A percentile compares a stretch with the other conserved stretches of the same genome.
Evolutionary conservation across 2,329 filamentous ascomycete species (phyloP).

Genomic region (Penicillium sp.): DNA sequence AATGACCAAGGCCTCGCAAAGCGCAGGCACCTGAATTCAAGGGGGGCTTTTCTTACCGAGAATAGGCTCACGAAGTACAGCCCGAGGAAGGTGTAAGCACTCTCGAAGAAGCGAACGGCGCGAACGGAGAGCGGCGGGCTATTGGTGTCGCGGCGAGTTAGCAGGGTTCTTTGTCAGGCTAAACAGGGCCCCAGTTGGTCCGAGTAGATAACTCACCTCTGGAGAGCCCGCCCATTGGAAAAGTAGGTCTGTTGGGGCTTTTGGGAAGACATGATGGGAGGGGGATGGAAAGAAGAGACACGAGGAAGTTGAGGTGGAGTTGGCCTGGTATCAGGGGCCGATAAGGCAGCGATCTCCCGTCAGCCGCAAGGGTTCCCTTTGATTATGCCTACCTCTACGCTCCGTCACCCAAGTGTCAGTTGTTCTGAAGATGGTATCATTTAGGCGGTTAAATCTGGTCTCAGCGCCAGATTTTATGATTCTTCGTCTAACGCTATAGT

Average conservation of each 20-base stretch:
- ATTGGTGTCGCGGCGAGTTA: conserved; percentile 3
- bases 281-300: neutral
- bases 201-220: conserved; percentile 27
- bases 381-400: no score
- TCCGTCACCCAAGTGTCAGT: no score
- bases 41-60: conserved; percentile 35
- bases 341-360: conserved; percentile 4
- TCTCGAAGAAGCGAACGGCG: conserved; percentile 40
- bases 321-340: neutral
- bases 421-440: no score
- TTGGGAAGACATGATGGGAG: conserved; percentile 32
- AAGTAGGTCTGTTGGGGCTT: conserved; percentile 34
- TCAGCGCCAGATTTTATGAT: no score
- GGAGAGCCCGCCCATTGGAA: conserved; percentile 40
- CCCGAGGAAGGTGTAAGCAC: conserved; percentile 48
- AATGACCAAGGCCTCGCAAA: neutral
- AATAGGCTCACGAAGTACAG: conserved; percentile 51
- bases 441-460: no score
- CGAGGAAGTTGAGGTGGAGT: conserved; percentile 16
- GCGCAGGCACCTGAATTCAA: neutral
- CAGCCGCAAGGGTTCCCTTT: neutral
- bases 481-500: no score
- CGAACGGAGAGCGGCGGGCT: conserved; percentile 48
- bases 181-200: neutral
- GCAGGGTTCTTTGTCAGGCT: neutral